phyloP scores from a whole-genome alignment of 1,139 yeast genomes.

The Tardiomyces blankii region DNA sequence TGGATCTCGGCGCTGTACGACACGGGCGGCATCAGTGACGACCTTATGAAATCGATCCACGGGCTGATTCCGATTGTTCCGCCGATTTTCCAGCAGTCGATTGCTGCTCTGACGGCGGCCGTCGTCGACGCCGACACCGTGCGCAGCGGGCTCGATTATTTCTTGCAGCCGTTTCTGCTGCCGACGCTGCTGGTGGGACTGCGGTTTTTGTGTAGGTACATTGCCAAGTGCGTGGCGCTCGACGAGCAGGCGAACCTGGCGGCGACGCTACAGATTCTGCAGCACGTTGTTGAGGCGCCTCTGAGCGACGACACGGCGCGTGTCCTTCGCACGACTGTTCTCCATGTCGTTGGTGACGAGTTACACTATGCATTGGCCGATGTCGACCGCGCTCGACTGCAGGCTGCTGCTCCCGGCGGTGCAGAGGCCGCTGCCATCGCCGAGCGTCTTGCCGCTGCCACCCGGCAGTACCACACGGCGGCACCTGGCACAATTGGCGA shows the following conservation, averaged over 20 bases:
- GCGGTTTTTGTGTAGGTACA: slow-evolving; percentile 26
- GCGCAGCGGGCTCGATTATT: slow-evolving; percentile 52
- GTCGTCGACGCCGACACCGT: slow-evolving; percentile 40
- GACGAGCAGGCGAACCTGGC: slow-evolving; percentile 12
- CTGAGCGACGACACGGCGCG: not conserved
- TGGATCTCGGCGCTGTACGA: slow-evolving; percentile 82
- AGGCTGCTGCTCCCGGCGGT: not conserved
- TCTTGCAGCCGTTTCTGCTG: slow-evolving; percentile 48
- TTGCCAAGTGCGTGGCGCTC: slow-evolving; percentile 8
- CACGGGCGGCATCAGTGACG: slow-evolving; percentile 81
- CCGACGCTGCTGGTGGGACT: slow-evolving; percentile 36
- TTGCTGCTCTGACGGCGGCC: slow-evolving; percentile 47
- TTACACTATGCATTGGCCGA: not conserved
- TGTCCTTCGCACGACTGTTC: not conserved
- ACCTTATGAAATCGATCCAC: slow-evolving; percentile 53
- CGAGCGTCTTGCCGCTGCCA: not conserved
- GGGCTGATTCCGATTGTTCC: slow-evolving; percentile 66
- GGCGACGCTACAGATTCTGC: slow-evolving; percentile 7
- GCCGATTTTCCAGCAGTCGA: slow-evolving; percentile 59
- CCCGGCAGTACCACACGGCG: not conserved
- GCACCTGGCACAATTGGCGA: not conserved
- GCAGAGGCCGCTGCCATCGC: not conserved
- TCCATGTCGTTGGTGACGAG: not conserved
- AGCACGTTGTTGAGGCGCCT: slow-evolving; percentile 1
- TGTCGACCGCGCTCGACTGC: not conserved